These are phyloP conservation scores for Aegilops umbellulata DNA, from an alignment of 176 grass and related monocot species.

Conservation along the genomic window DNA sequence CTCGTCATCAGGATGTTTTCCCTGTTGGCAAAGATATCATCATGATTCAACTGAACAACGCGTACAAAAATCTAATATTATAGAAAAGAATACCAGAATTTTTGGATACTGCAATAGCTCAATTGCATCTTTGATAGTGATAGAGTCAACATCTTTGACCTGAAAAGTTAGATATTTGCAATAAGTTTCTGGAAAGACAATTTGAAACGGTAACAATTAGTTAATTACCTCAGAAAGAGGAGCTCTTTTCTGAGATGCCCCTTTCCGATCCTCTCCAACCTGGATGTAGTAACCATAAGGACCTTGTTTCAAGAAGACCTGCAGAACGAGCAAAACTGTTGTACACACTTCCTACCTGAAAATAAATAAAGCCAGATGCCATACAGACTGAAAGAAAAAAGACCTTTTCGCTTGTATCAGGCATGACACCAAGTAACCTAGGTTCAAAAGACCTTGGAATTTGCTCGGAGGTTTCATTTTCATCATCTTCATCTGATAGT, in stretches of 20 bases:
- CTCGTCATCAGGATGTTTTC: slow-evolving; percentile 72
- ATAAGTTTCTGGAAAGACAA: background rate
- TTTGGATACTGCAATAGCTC: slow-evolving; percentile 87
- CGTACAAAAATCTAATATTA: background rate
- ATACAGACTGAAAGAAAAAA: slow-evolving; percentile 1
- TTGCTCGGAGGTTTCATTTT: slow-evolving; percentile 45
- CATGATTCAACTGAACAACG: slow-evolving; percentile 24
- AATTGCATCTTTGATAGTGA: slow-evolving; percentile 82
- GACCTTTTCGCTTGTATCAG: slow-evolving; percentile 69
- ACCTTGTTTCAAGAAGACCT: slow-evolving; percentile 89
- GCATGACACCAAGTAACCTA: slow-evolving; percentile 58
- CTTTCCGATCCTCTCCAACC: slow-evolving; percentile 77
- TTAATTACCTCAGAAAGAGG: slow-evolving; percentile 61
- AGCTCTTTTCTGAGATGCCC: slow-evolving; percentile 26
- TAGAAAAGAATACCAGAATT: slow-evolving; percentile 53
- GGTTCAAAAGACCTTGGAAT: slow-evolving; percentile 36
- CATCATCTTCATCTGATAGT: slow-evolving; percentile 68
- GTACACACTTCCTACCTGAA: background rate
- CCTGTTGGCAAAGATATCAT: slow-evolving; percentile 48
- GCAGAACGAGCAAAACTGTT: slow-evolving; percentile 22
- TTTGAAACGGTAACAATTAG: background rate
- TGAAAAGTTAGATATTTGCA: slow-evolving; percentile 34
- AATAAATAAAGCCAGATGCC: slow-evolving; percentile 14
- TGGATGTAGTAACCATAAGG: slow-evolving; percentile 86
- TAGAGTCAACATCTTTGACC: slow-evolving; percentile 55